Conservation (phyloP, 1,284 basidiomycete species). For the Tylopilus sp. region DNA sequence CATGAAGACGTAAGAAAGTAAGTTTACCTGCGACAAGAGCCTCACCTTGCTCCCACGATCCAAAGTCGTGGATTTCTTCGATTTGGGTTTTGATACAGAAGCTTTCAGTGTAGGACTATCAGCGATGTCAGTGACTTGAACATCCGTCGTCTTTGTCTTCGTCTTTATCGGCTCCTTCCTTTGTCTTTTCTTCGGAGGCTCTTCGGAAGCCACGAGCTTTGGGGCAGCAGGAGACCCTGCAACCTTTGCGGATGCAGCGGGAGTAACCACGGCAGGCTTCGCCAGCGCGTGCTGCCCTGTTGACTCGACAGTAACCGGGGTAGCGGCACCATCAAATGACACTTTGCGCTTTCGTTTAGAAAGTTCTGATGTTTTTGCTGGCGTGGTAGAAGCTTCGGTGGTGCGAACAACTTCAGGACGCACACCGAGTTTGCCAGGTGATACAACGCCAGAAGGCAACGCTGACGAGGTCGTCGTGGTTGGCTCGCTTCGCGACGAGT, state of each 20-base stretch:
- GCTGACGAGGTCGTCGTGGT: neutral
- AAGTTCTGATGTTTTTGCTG: neutral
- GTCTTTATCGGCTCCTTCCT: constrained; percentile 6
- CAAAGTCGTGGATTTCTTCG: neutral
- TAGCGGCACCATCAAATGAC: constrained; percentile 6
- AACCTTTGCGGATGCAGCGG: neutral
- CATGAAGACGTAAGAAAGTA: constrained; percentile 1
- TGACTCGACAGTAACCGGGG: neutral
- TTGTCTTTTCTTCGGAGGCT: constrained; percentile 24
- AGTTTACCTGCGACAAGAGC: neutral
- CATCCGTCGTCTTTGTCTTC: constrained; percentile 4
- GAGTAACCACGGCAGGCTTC: neutral
- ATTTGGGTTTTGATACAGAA: neutral
- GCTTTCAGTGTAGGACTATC: constrained; percentile 1
- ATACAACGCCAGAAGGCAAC: neutral
- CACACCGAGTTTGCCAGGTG: neutral
- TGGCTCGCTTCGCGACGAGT: neutral
- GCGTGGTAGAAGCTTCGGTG: neutral
- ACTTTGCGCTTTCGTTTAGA: constrained; percentile 23
- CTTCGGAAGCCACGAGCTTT: neutral
- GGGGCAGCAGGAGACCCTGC: neutral
- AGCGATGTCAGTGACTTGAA: neutral
- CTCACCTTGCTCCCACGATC: constrained; percentile 13
- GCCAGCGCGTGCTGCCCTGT: neutral
- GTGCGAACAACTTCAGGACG: neutral